phyloP scores from a whole-genome alignment of 2,329 filamentous ascomycete genomes.

The Bertia moriformis region DNA sequence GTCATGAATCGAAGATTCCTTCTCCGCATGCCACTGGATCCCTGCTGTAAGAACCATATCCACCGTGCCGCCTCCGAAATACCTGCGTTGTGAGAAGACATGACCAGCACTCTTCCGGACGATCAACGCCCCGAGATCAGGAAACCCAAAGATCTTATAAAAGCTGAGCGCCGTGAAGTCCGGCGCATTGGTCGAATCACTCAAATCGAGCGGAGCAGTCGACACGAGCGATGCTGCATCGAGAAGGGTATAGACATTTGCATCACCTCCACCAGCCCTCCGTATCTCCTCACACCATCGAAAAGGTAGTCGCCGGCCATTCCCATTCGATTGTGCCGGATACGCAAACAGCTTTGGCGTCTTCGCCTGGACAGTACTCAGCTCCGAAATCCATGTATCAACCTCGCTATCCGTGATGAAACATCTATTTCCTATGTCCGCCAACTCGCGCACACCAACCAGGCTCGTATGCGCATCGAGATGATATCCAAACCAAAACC shows the following conservation, averaged over 20 bases:
- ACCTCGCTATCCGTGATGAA: conserved; percentile 41
- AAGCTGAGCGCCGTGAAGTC: conserved; percentile 48
- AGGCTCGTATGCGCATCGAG: conserved; percentile 46
- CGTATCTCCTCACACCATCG: conserved; percentile 31
- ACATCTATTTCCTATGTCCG: conserved; percentile 35
- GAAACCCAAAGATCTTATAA: conserved; percentile 55
- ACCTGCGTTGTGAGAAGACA: conserved; percentile 36
- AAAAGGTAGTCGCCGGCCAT: conserved; percentile 44
- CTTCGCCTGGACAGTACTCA: conserved; percentile 9
- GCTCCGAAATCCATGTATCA: conserved; percentile 22
- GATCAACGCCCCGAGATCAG: conserved; percentile 46
- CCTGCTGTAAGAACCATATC: conserved; percentile 39
- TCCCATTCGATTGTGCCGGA: conserved; percentile 59
- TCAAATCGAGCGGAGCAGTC: conserved; percentile 41
- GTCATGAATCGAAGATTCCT: conserved; percentile 33
- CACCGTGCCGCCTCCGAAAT: conserved; percentile 57
- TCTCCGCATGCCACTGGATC: conserved; percentile 38
- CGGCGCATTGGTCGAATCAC: conserved; percentile 31
- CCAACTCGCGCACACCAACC: conserved; percentile 56
- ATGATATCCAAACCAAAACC: conserved; percentile 46
- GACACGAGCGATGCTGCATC: conserved; percentile 54
- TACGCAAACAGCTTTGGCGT: conserved; percentile 40
- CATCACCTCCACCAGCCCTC: neutral
- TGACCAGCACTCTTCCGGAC: conserved; percentile 39
- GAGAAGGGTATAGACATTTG: conserved; percentile 28